Percentiles rank a stretch among this genome's conserved stretches.
phyloP scores from a whole-genome alignment of 148 eudicot genomes.

The Tetragonia tetragonoides region DNA sequence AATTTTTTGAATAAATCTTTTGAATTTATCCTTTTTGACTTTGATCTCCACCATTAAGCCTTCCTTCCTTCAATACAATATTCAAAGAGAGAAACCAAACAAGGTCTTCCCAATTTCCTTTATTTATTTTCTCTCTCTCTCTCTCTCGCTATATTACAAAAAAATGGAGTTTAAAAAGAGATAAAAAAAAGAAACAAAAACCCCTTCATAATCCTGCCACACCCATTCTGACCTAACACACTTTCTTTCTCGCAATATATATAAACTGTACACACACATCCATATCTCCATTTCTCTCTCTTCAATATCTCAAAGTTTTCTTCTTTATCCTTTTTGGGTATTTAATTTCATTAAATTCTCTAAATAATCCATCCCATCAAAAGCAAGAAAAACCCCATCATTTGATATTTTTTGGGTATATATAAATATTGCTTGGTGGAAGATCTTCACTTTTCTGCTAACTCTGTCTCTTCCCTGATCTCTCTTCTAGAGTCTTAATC shows the following conservation, averaged over 20 bases:
- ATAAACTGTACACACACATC: slow-evolving; percentile 6
- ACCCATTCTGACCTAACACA: slow-evolving; percentile 30
- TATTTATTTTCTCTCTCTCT: too few species aligned
- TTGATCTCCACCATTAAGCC: slow-evolving; percentile 9
- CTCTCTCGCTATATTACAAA: not conserved
- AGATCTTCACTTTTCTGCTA: slow-evolving; percentile 26
- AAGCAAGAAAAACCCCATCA: slow-evolving; percentile 7
- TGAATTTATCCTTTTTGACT: slow-evolving; percentile 27
- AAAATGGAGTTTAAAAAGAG: not conserved
- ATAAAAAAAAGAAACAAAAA: not conserved
- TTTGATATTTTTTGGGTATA: slow-evolving; percentile 13
- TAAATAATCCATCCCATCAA: not conserved
- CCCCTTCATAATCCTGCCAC: not conserved
- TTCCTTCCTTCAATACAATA: slow-evolving; percentile 7
- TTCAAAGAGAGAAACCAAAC: slow-evolving; percentile 7
- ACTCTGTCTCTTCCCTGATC: not conserved
- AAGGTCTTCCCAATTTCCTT: too few species aligned
- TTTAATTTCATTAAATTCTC: not conserved
- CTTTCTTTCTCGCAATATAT: not conserved
- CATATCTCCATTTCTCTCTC: slow-evolving; percentile 17
- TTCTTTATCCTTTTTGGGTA: not conserved
- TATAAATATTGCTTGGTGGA: slow-evolving; percentile 9
- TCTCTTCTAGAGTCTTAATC: not conserved
- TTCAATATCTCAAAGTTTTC: slow-evolving; percentile 15
- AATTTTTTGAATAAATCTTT: not conserved